Evolutionary conservation across 345 rosid species (phyloP).

Genomic region (Eucalyptus pauciflora): DNA sequence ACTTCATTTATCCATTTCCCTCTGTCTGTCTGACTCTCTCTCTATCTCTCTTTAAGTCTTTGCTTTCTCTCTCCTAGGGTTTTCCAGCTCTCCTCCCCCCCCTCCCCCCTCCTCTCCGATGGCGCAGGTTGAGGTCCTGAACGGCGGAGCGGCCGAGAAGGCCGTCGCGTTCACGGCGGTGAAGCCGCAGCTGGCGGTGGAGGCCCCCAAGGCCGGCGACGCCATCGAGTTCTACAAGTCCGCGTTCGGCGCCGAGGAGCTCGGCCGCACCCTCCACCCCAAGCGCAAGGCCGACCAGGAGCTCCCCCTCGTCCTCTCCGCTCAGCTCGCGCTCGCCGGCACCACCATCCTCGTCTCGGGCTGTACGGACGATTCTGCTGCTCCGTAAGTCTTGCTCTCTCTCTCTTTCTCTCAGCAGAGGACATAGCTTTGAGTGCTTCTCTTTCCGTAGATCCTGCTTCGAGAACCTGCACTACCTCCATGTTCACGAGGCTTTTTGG

Average conservation of each 20-base stretch:
- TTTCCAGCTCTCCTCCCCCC: neutral
- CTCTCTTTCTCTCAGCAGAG: neutral
- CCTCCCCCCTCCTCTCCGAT: conserved; percentile 3
- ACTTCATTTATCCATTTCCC: neutral
- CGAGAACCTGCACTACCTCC: neutral
- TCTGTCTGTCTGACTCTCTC: neutral
- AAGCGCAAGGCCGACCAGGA: conserved; percentile 96
- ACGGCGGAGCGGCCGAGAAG: conserved; percentile 41
- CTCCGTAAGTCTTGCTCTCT: conserved; percentile 12
- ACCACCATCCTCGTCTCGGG: conserved; percentile 47
- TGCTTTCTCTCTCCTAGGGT: conserved; percentile 22
- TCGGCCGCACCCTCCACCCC: conserved; percentile 44
- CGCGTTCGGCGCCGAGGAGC: conserved; percentile 69
- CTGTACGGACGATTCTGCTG: conserved; percentile 14
- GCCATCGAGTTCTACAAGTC: conserved; percentile 80
- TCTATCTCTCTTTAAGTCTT: too few species aligned
- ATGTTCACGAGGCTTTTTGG: neutral
- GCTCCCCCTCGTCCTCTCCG: conserved; percentile 65
- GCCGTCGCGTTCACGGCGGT: conserved; percentile 38
- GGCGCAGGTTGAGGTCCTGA: conserved; percentile 42
- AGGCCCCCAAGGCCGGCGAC: conserved; percentile 69
- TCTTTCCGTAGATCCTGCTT: neutral
- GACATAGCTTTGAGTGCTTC: neutral
- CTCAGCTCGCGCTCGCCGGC: conserved; percentile 63
- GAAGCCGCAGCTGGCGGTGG: conserved; percentile 63